Evolutionary conservation across 2,329 filamentous ascomycete species (phyloP), one percentile per base, ranked within the genome.

Genomic region (Fusarium succisae): DNA sequence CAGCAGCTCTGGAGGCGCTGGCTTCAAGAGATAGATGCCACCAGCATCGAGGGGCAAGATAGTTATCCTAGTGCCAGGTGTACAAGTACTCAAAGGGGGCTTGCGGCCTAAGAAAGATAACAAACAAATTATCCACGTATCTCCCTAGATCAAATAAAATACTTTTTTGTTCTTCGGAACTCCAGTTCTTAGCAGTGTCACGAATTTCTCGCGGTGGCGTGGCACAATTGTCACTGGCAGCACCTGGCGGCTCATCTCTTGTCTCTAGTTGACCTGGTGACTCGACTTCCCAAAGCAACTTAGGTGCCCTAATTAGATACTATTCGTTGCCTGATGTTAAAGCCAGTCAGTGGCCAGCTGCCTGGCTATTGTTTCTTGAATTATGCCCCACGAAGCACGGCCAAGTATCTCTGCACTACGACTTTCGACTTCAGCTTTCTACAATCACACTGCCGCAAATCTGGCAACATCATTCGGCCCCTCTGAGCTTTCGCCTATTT

Each of bases 1-100:
- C 66, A 77, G 66, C 71, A 70, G 71, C 69, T 77, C 68, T 75
- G 66, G 70, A 64, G 74, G 66, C 54, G 39, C 57, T 76, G 74
- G 76, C 67, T 66, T 68, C 58, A 63, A 47, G 35, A 50, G 30
- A 61, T 50, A 32, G 41, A 57, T 70, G 58, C 66, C 69, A 70
- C 37, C 57, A 39, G 54, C 64, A 51, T 66, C 62, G 45, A 75
- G 63, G 63, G 66, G 63, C 73, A 55, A 70, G 41, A 69, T 71
- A 26, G 10, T 30, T 38, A 73, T 76, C 69, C 69, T 72, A 75
- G 61, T 53, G 51, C 50, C 45, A 69, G 70, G 63, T 43, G 47
- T 56, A 30, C 39, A 72, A 53, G 35, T 38, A 47, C 45, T 58
- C 45, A 37, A 53, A 48, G 50, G 56, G 61, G 38, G 48, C n/a